A percentile compares a stretch with the other conserved stretches of the same genome.
These are phyloP conservation scores for Ganoderma multipileum DNA, from an alignment of 1,284 basidiomycete genomes.

Conservation along the genomic window DNA sequence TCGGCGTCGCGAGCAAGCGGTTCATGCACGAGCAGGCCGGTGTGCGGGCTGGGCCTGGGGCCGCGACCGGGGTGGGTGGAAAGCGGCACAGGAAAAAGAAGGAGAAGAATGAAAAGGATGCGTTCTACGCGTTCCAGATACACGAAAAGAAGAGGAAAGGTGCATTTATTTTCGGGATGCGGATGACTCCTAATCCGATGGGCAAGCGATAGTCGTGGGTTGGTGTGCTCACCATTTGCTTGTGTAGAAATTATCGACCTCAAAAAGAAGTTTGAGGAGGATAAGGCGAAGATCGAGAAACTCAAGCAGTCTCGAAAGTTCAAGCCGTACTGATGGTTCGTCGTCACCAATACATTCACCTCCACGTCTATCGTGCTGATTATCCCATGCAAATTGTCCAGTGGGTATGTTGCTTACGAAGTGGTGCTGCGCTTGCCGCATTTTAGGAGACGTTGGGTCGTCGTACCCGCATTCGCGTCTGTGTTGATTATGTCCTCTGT, in stretches of 20 bases:
- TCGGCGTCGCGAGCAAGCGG: conserved; percentile 76
- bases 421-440: not conserved
- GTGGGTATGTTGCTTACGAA: conserved; percentile 3
- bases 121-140: conserved; percentile 89
- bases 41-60: not conserved
- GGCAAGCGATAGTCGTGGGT: not conserved
- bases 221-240: conserved; percentile 13
- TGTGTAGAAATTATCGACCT: conserved; percentile 74
- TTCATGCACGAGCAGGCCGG: conserved; percentile 49
- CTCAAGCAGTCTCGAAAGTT: conserved; percentile 81
- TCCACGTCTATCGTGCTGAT: not conserved
- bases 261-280: conserved; percentile 83
- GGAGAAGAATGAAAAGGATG: conserved; percentile 72
- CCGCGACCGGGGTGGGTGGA: conserved; percentile 22
- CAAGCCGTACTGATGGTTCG: conserved; percentile 76
- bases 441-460: not conserved
- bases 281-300: conserved; percentile 87
- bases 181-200: conserved; percentile 7
- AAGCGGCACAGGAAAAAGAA: conserved; percentile 57
- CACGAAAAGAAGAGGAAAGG: conserved; percentile 87
- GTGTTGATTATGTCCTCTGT: not conserved
- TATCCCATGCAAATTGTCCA: not conserved
- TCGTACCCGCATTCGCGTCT: not conserved
- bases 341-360: not conserved
- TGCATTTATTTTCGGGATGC: conserved; percentile 45